A percentile compares a stretch with the other conserved stretches of the same genome.
phyloP scores from a whole-genome alignment of 163 green algal species.

The Trebouxiophyceae sp. region DNA sequence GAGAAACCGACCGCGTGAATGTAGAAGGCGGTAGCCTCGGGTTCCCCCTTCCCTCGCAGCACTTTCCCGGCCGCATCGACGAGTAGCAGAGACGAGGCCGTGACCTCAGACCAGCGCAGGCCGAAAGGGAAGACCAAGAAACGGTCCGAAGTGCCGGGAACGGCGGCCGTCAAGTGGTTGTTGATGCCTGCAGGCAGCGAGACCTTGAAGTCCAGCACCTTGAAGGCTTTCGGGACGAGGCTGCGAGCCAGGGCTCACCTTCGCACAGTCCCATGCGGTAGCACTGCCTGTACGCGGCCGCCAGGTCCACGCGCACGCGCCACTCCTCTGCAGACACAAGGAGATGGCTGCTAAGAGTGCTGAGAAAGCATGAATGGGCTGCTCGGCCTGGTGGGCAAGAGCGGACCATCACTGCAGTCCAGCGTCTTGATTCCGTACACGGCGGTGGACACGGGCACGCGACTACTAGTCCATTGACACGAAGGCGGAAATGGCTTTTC shows the following conservation, averaged over 20 bases:
- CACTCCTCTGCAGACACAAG: constrained; percentile 19
- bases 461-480: not conserved
- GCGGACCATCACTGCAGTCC: not conserved
- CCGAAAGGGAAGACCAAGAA: constrained; percentile 25
- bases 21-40: constrained; percentile 15
- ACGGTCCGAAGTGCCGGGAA: constrained; percentile 9
- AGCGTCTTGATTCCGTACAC: not conserved
- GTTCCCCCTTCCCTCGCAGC: constrained; percentile 1
- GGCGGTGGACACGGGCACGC: not conserved
- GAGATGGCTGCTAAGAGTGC: not conserved
- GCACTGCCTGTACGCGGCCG: constrained; percentile 14
- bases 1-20: constrained; percentile 10
- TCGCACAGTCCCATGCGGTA: constrained; percentile 9
- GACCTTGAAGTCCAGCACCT: not conserved
- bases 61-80: constrained; percentile 12
- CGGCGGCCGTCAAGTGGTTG: constrained; percentile 15
- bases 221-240: not conserved
- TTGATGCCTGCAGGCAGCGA: too few species aligned
- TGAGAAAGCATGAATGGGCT: not conserved
- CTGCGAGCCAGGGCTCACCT: too few species aligned
- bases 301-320: constrained; percentile 15
- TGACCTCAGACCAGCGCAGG: constrained; percentile 18
- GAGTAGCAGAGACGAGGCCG: constrained; percentile 12
- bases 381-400: too few species aligned
- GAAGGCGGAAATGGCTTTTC: too few species aligned